Evolutionary conservation across 371 early-diverging fungal species (phyloP).

Genomic region (Syncephalastrum monosporum): DNA sequence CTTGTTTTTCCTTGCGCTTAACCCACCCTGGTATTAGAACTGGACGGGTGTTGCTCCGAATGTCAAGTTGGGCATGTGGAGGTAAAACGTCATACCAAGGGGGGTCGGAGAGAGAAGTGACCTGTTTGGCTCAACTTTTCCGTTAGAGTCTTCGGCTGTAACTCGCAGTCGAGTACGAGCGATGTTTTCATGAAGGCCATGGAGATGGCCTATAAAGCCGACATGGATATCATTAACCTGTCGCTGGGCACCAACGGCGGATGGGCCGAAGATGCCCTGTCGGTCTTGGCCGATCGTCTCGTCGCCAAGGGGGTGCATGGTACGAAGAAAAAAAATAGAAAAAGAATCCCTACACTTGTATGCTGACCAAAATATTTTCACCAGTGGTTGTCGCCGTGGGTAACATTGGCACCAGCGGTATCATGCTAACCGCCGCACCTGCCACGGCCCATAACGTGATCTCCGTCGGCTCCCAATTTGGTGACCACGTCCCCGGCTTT

Average conservation of each 20-base stretch:
- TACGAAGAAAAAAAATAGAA: slow-evolving; percentile 9
- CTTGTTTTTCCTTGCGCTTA: slow-evolving; percentile 6
- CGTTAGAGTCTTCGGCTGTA: slow-evolving; percentile 32
- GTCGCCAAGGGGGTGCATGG: slow-evolving; percentile 33
- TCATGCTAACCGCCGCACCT: slow-evolving; percentile 58
- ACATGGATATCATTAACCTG: slow-evolving; percentile 39
- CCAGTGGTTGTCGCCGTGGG: slow-evolving; percentile 57
- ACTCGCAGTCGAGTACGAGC: slow-evolving; percentile 51
- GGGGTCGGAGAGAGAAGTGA: neutral
- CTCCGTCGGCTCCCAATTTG: slow-evolving; percentile 67
- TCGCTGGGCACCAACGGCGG: slow-evolving; percentile 27
- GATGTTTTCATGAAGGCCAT: slow-evolving; percentile 75
- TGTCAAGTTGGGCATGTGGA: slow-evolving; percentile 46
- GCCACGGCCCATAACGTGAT: slow-evolving; percentile 56
- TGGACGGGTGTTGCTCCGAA: slow-evolving; percentile 66
- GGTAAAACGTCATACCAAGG: slow-evolving; percentile 15
- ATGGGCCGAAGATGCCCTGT: slow-evolving; percentile 32
- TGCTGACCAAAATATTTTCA: neutral
- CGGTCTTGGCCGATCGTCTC: slow-evolving; percentile 31
- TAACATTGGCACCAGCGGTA: slow-evolving; percentile 66
- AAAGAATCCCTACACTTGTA: neutral
- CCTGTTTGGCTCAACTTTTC: neutral
- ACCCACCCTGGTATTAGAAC: slow-evolving; percentile 14
- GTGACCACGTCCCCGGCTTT: slow-evolving; percentile 26
- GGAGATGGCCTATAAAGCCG: slow-evolving; percentile 64